A percentile compares a stretch with the other conserved stretches of the same genome.
These are phyloP conservation scores for Calamus simplicifolius DNA, from an alignment of 176 grass and related monocot genomes.

Conservation along the genomic window DNA sequence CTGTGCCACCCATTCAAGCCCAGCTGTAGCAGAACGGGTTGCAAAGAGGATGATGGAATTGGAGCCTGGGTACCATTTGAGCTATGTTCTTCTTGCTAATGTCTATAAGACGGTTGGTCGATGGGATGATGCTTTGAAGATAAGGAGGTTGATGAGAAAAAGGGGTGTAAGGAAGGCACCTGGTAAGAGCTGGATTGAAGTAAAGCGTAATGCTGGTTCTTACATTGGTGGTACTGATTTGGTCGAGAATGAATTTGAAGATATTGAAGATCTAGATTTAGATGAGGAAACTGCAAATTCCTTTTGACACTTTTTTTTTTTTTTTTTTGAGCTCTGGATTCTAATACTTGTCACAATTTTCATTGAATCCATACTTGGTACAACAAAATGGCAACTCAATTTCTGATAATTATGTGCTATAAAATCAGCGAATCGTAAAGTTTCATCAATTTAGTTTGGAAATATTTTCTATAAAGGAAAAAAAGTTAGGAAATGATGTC, in stretches of 20 bases:
- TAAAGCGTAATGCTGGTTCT: constrained; percentile 19
- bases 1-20: constrained; percentile 55
- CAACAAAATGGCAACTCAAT: too few species aligned
- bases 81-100: constrained; percentile 81
- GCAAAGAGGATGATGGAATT: constrained; percentile 77
- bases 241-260: constrained; percentile 5
- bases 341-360: too few species aligned
- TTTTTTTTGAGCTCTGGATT: too few species aligned
- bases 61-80: constrained; percentile 63
- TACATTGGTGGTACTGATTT: constrained; percentile 10
- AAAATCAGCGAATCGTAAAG: too few species aligned
- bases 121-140: constrained; percentile 65
- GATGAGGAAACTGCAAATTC: constrained; percentile 9
- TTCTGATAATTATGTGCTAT: too few species aligned
- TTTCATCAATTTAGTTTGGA: too few species aligned
- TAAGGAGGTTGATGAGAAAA: constrained; percentile 59
- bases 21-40: constrained; percentile 51
- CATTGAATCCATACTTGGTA: too few species aligned
- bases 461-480: too few species aligned
- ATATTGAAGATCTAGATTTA: constrained; percentile 4
- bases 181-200: constrained; percentile 60
- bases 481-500: too few species aligned
- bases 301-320: too few species aligned
- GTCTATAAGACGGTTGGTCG: constrained; percentile 67
- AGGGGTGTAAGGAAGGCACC: constrained; percentile 54